Base-by-base conservation (phyloP, 371 early-diverging fungal genomes). In the Fennellomyces sp. region DNA sequence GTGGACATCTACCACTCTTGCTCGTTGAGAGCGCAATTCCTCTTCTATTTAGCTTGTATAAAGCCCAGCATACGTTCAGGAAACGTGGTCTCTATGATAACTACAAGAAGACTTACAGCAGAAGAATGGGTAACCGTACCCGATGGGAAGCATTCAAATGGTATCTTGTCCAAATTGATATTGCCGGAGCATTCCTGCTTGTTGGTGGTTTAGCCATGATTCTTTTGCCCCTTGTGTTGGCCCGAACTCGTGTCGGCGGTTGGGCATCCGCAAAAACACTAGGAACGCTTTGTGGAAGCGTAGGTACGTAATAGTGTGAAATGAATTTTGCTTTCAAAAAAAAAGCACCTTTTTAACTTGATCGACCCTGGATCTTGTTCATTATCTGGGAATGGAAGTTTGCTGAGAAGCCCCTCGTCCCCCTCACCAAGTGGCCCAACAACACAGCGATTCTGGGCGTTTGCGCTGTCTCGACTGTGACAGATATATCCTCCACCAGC, bases 181-280 rank as follows among this genome's bases (percentile, higher is more conserved):
- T 66, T 11, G 31, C 80, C 23, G 82, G 82, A 10, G 73, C 74
- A 30, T 2, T 76, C 0, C 65, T 82, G 45, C 64, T 82, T 28
- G 66, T 78, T 19, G 66, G 66, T 11, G 75, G 67, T 28, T 66
- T 82, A 42, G 69, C 70, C 33, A 54, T 78, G 58, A 68, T 76
- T 2, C 52, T 82, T 10, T 56, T 82, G 29, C 82, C 82, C 11
- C 60, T 80, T 27, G 74, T 78, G 1, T 66, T 82, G 30, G 82
- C 80, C 23, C 56, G 50, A 3, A 41, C 69, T 25, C 66, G 47
- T n/a, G 74, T 74, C 61, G 76, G 75, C 15, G 79, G 79, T 49
- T 82, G 82, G 82, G 23, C 27, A 28, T 15, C 51, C 6, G 30
- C 51, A 3, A 28, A 28, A 5, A 28, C 51, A 13, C 27, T 28